A percentile compares a stretch with the other conserved stretches of the same genome.
These are phyloP conservation scores for Lodderomyces beijingensis DNA, from an alignment of 1,139 yeast species.

Conservation along the genomic window DNA sequence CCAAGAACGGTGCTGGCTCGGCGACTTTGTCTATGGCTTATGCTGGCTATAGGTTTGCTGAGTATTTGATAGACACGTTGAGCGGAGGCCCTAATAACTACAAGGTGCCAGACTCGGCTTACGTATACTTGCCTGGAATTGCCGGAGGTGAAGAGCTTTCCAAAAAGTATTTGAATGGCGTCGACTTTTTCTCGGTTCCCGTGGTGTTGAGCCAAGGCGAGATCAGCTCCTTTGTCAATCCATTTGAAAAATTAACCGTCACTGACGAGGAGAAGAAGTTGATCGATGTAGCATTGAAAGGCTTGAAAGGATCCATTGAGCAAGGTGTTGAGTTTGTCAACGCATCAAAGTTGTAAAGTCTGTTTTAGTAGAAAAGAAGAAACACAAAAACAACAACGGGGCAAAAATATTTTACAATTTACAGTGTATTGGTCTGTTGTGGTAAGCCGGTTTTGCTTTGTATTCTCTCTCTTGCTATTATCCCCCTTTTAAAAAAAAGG, in stretches of 20 bases:
- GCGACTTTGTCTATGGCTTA: slow-evolving; percentile 78
- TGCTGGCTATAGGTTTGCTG: slow-evolving; percentile 69
- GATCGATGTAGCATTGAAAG: slow-evolving; percentile 48
- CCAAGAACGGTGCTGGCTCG: slow-evolving; percentile 73
- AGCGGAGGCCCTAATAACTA: slow-evolving; percentile 19
- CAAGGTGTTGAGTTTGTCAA: slow-evolving; percentile 59
- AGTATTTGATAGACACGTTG: slow-evolving; percentile 42
- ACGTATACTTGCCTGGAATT: slow-evolving; percentile 55
- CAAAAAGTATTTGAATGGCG: slow-evolving; percentile 31
- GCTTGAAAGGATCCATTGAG: slow-evolving; percentile 51
- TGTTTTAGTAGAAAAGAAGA: not conserved
- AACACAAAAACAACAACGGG: not conserved
- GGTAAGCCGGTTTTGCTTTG: too few relatives aligned
- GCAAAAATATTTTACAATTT: too few relatives aligned
- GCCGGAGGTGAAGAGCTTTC: slow-evolving; percentile 47
- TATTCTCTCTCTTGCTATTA: too few relatives aligned
- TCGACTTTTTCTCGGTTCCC: slow-evolving; percentile 62
- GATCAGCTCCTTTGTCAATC: slow-evolving; percentile 39
- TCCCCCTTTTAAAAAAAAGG: too few relatives aligned
- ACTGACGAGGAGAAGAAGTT: slow-evolving; percentile 43
- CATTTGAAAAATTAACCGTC: slow-evolving; percentile 35
- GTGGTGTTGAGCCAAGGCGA: slow-evolving; percentile 51
- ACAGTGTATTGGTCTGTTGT: too few relatives aligned
- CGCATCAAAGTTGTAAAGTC: slow-evolving; percentile 36
- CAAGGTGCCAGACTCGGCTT: slow-evolving; percentile 51